These are phyloP conservation scores for Arctostaphylos glauca DNA, from an alignment of 148 eudicot species.

Conservation along the genomic window DNA sequence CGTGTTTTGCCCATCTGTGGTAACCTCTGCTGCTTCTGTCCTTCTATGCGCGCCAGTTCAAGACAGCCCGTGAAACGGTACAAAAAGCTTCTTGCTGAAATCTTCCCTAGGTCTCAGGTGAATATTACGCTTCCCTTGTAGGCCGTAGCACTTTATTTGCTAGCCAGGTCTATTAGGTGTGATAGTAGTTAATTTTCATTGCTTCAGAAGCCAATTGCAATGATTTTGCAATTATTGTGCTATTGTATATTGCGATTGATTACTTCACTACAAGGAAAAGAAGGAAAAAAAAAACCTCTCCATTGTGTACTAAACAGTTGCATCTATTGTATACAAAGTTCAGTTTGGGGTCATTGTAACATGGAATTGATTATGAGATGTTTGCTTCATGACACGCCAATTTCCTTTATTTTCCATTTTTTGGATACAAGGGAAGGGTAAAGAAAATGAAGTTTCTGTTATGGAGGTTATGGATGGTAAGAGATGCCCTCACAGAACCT, in stretches of 20 bases:
- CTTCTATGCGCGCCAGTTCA: constrained; percentile 77
- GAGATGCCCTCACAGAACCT: background rate
- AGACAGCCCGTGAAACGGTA: constrained; percentile 92
- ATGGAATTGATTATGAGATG: background rate
- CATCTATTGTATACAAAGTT: background rate
- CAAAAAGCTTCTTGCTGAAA: constrained; percentile 75
- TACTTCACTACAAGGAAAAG: background rate
- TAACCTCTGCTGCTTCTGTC: constrained; percentile 77
- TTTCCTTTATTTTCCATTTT: background rate
- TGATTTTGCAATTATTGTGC: background rate
- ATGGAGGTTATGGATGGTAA: background rate
- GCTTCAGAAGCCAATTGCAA: background rate
- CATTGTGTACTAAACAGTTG: background rate
- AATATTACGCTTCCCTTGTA: constrained; percentile 4
- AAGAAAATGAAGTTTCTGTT: background rate
- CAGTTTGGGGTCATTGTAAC: background rate
- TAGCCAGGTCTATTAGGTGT: background rate
- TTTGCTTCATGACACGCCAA: background rate
- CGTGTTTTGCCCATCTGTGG: constrained; percentile 85
- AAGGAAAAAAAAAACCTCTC: background rate
- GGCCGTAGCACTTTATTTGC: background rate
- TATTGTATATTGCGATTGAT: constrained; percentile 1
- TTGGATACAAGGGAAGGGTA: background rate
- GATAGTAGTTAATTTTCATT: background rate
- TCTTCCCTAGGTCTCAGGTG: constrained; percentile 85